Conservation (phyloP, 2,329 filamentous ascomycete genomes). For the Alternaria triticina region DNA sequence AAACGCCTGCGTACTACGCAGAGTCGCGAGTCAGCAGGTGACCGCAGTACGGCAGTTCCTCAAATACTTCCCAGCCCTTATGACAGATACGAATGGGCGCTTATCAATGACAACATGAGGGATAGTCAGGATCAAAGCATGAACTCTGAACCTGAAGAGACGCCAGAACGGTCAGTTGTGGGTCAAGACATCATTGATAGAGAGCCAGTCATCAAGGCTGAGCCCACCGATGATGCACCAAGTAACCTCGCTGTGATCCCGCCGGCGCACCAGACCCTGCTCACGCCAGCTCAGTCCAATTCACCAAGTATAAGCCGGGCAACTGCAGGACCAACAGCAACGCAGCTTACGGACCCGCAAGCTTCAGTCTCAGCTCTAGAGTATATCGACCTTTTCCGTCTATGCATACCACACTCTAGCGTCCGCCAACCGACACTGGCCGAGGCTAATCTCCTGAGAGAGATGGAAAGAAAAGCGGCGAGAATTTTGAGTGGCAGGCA, state of each 20-base stretch:
- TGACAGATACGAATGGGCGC: neutral
- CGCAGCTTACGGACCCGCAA: neutral
- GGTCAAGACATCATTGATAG: neutral
- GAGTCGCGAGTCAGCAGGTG: neutral
- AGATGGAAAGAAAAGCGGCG: neutral
- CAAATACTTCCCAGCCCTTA: neutral
- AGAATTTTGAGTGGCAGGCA: neutral
- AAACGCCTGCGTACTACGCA: neutral
- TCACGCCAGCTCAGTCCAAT: neutral
- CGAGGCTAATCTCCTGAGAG: neutral
- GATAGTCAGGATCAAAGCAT: neutral
- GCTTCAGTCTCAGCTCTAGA: neutral
- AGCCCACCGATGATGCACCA: neutral
- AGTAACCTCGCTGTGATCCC: neutral
- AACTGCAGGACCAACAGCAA: neutral
- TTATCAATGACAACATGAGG: neutral
- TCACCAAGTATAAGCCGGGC: neutral
- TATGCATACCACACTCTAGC: neutral
- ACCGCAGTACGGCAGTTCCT: neutral
- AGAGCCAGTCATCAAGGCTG: neutral
- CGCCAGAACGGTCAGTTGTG: neutral
- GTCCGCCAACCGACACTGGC: neutral
- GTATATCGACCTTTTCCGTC: neutral
- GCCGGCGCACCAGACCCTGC: neutral
- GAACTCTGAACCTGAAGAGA: neutral